Evolutionary conservation across 192 early-diverging fungal genomes (phyloP).

Genomic region (Thoreauomyces humboldtii): DNA sequence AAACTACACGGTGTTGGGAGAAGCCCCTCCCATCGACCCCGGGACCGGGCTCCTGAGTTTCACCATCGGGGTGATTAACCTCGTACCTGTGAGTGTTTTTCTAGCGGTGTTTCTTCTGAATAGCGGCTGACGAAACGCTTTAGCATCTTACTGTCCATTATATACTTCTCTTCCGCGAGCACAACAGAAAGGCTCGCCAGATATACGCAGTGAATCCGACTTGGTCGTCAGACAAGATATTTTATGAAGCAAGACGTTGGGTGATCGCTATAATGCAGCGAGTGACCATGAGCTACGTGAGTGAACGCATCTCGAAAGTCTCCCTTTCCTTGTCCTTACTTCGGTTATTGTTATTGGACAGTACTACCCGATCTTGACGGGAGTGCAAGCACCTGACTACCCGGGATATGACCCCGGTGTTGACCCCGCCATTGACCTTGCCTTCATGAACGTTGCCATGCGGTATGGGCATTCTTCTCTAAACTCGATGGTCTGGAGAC

Average conservation of each 20-base stretch:
- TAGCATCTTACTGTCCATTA: conserved; percentile 17
- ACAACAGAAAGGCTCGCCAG: conserved; percentile 40
- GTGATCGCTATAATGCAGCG: conserved; percentile 45
- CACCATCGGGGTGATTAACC: conserved; percentile 21
- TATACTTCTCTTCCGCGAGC: conserved; percentile 36
- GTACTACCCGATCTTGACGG: conserved; percentile 38
- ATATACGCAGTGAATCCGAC: conserved; percentile 19
- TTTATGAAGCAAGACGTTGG: conserved; percentile 38
- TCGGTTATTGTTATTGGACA: conserved; percentile 1
- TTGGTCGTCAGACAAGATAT: conserved; percentile 33
- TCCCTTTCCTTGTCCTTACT: neutral
- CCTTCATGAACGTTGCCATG: conserved; percentile 36
- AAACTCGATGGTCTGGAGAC: conserved; percentile 17
- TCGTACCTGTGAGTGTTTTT: conserved; percentile 22
- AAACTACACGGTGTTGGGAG: conserved; percentile 17
- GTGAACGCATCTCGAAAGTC: neutral
- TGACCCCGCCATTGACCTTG: conserved; percentile 35
- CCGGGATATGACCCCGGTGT: conserved; percentile 32
- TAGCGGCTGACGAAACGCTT: neutral
- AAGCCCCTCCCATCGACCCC: conserved; percentile 19
- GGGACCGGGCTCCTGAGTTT: conserved; percentile 11
- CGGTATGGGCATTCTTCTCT: conserved; percentile 41
- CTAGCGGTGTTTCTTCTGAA: neutral
- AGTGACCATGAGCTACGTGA: conserved; percentile 34
- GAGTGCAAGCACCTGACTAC: conserved; percentile 28